Conservation (phyloP, 352 stramenopile species). For the Pythium chondricola region DNA sequence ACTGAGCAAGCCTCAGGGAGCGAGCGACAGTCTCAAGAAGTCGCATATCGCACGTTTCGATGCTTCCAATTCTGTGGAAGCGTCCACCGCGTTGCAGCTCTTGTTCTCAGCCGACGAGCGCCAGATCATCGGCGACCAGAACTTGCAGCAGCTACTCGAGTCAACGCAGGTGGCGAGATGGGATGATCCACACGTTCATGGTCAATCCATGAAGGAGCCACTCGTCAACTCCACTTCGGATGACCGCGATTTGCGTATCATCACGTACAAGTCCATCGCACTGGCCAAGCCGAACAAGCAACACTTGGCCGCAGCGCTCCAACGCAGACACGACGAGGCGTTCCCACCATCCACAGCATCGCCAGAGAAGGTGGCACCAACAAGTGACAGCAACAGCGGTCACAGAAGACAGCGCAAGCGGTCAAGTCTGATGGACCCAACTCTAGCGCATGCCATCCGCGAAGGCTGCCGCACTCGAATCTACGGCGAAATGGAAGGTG, state of each 20-base stretch:
- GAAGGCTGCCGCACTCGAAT: slow-evolving; percentile 40
- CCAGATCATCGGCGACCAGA: slow-evolving; percentile 28
- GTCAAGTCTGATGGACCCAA: slow-evolving; percentile 36
- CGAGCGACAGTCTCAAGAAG: slow-evolving; percentile 1
- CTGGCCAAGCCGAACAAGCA: slow-evolving; percentile 56
- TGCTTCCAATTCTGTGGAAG: slow-evolving; percentile 12
- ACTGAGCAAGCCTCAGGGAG: background rate
- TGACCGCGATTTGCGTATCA: slow-evolving; percentile 31
- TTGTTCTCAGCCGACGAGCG: slow-evolving; percentile 50
- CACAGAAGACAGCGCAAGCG: background rate
- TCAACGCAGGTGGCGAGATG: slow-evolving; percentile 27
- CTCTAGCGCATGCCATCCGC: slow-evolving; percentile 44
- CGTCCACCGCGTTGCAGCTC: slow-evolving; percentile 31
- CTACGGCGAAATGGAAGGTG: slow-evolving; percentile 46
- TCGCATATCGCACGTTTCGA: slow-evolving; percentile 6
- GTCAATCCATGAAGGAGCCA: slow-evolving; percentile 1
- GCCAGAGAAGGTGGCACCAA: background rate
- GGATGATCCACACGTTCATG: slow-evolving; percentile 11
- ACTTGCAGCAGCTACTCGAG: slow-evolving; percentile 28
- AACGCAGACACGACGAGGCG: slow-evolving; percentile 3
- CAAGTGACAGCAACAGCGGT: slow-evolving; percentile 3
- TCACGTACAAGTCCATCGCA: slow-evolving; percentile 78
- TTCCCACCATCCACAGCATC: too few relatives aligned
- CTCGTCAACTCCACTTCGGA: background rate
- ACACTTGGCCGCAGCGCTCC: slow-evolving; percentile 22